phyloP scores from a whole-genome alignment of 1,284 basidiomycete genomes.

The Xerocomus minutiporus region DNA sequence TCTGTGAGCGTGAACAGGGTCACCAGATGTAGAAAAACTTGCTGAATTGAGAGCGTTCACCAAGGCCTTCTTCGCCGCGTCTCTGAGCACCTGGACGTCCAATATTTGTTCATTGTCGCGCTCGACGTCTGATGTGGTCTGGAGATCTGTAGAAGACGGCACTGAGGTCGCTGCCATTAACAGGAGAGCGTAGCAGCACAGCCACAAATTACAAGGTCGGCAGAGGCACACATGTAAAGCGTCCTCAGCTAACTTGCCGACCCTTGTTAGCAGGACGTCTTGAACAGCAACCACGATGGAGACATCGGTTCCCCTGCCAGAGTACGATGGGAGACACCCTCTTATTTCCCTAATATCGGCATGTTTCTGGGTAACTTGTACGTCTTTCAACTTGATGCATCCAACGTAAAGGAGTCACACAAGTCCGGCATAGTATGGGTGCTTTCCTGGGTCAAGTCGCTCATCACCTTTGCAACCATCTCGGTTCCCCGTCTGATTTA shows the following conservation, averaged over 20 bases:
- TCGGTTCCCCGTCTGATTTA: constrained; percentile 75
- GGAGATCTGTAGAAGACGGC: constrained; percentile 24
- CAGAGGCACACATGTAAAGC: constrained; percentile 10
- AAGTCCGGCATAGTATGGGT: constrained; percentile 59
- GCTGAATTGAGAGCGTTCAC: constrained; percentile 83
- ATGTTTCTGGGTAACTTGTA: constrained; percentile 77
- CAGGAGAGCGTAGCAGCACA: constrained; percentile 19
- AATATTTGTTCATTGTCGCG: constrained; percentile 40
- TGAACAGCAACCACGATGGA: constrained; percentile 25
- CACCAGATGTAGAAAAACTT: constrained; percentile 22
- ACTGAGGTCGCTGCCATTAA: constrained; percentile 31
- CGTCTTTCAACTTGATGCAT: constrained; percentile 29
- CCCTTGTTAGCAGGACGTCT: not conserved
- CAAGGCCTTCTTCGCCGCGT: constrained; percentile 71
- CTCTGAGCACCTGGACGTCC: constrained; percentile 71
- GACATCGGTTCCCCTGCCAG: constrained; percentile 10
- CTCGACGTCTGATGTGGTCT: constrained; percentile 25
- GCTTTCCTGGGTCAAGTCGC: constrained; percentile 66
- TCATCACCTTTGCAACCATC: constrained; percentile 76
- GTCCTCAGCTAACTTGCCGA: not conserved
- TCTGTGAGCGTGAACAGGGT: constrained; percentile 6
- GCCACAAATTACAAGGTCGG: constrained; percentile 25
- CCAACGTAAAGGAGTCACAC: constrained; percentile 7
- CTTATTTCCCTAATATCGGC: constrained; percentile 71
- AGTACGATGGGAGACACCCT: constrained; percentile 43